Evolutionary conservation across 192 early-diverging fungal species (phyloP), one percentile per base, ranked within the genome.

Genomic region (Entomortierella lignicola): DNA sequence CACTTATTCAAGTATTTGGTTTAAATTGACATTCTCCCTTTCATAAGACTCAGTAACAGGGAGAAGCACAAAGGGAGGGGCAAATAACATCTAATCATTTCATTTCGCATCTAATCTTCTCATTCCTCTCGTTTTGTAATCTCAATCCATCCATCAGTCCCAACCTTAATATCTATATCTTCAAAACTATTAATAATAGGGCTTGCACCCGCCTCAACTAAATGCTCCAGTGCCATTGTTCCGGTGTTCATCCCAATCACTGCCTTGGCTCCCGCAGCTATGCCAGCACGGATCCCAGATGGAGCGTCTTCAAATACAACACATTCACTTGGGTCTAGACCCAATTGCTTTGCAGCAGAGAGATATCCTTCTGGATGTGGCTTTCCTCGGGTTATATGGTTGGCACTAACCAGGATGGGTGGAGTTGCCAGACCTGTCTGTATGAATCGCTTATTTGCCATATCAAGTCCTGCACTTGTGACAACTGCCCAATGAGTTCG

Each of bases 251-350:
- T 70, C 12, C 75, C 75, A 42, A 79, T 66, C 6, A 79, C 75
- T n/a, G 62, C 67, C 68, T 62, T 65, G 0, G 75, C 75, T 7
- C 82, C 86, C 2, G 82, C 72, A 1, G 75, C 77, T 2, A 62
- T 53, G 12, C 80, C 86, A 8, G 86, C 80, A 6, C 71, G 50
- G 34, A 87, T 77, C 29, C 86, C 86, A 1, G 84, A 74, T 30
- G 86, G 84, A 0, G 86, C 82, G 63, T 87, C 86, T 56, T 87
- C 86, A 82, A 87, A 82, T 4, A 87, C 86, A 23, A 87, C 72
- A 71, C 84, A 85, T 12, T 87, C 84, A 26, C 61, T 44, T 4
- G 75, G 42, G 39, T 60, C 37, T 6, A 70, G 47, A 4, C 79
- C 70, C 53, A 87, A 51, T 8, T 63, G 64, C 8, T 67, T 44